Evolutionary conservation across 208 protist species (phyloP), one percentile per base, ranked within the genome.

Genomic region (Kentomonas sorsogonicus): DNA sequence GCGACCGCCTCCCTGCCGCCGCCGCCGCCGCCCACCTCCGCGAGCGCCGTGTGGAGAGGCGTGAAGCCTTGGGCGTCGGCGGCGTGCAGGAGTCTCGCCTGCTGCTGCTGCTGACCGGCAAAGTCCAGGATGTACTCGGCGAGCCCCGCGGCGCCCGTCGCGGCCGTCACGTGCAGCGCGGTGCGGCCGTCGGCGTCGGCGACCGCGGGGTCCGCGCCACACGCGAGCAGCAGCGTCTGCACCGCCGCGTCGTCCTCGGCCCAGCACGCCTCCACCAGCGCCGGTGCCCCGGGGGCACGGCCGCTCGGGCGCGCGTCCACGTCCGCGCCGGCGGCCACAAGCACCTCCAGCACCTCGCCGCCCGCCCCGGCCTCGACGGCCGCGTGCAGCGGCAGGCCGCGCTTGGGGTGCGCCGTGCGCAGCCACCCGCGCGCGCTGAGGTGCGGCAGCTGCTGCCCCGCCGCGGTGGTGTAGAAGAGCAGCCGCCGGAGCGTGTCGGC

Each of bases 101-200:
- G n/a, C n/a, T n/a, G n/a, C n/a, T n/a, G n/a, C n/a, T n/a, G n/a
- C n/a, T n/a, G n/a, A n/a, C n/a, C n/a, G n/a, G n/a, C n/a, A n/a
- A n/a, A n/a, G n/a, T n/a, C n/a, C n/a, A n/a, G n/a, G n/a, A n/a
- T n/a, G n/a, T 52, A 60, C 15, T 51, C 44, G 44, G 75, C 54
- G 5, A 84, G 50, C 3, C n/a, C 34, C 13, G 45, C 34, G 15
- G 76, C 69, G 55, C 77, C 73, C 3, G 79, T 69, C 29, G 56
- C 72, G 38, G 74, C 77, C 1, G 83, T 57, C n/a, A 83, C 54
- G 61, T 89, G 81, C 16, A 89, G 59, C 11, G 74, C 60, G 2
- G 81, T 89, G 3, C 72, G 61, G 0, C 77, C 74, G 20, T 75
- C 66, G 1, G 72, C 67, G 51, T 89, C 69, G 2, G 27, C 45